Base-by-base conservation (phyloP, 139 green algal genomes). In the Asterochloris erici region DNA sequence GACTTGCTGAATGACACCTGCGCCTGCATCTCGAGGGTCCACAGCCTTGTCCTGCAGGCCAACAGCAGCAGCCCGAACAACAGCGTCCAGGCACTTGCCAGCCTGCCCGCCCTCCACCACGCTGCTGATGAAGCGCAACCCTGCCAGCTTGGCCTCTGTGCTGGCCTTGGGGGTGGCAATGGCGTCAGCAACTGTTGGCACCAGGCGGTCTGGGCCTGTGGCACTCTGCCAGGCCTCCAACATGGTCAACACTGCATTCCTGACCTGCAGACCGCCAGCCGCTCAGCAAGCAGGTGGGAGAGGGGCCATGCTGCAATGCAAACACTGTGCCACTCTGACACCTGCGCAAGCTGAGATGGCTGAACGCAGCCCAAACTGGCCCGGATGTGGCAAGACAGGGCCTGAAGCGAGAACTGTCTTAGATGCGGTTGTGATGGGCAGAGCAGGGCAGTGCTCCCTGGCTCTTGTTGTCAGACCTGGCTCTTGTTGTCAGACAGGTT, bases 401-500 rank as follows among this genome's bases (percentile, higher is more conserved):
- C 38, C 38, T 54, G 38, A 54, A 54, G 38, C 38, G 38, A 54
- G 38, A 54, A 6, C 6, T 54, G 38, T 54, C 4, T 54, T 6
- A 6, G 4, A 54, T 54, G 38, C 38, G 6, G 38, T 54, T 54
- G 38, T 54, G 38, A 54, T 54, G 38, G 38, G 38, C 38, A 54
- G 38, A 54, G 38, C 38, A 54, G 38, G 16, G 11, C 63, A 82
- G 63, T 92, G 0, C 79, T 75, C 94, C 93, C 79, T 91, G 88
- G 78, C 92, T 91, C 88, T 99, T 99, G 68, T 93, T 93, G 91
- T 99, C 96, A 6, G 75, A 94, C 93, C 79, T 91, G 88, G 78
- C 92, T 91, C 88, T 99, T 99, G 68, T 93, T 93, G 91, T 99
- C 96, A 13, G 89, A 93, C 17, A 99, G 69, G 87, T 90, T 94